A percentile compares a stretch with the other conserved stretches of the same genome.
These are phyloP conservation scores for Arthrobotrys sinensis DNA, from an alignment of 2,329 filamentous ascomycete species.

Conservation along the genomic window DNA sequence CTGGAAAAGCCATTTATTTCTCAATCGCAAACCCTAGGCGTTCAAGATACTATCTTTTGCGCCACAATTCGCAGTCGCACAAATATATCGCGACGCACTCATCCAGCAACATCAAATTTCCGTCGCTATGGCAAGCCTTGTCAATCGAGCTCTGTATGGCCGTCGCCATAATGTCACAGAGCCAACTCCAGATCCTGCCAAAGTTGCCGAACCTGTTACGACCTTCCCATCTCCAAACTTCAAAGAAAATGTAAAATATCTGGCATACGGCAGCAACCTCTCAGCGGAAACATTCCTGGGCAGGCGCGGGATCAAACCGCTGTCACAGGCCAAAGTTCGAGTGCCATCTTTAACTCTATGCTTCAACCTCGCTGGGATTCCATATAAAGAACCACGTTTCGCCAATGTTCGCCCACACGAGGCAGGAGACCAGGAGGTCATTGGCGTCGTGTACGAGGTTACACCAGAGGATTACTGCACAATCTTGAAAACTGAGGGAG, in stretches of 20 bases:
- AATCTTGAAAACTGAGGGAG: constrained; percentile 92
- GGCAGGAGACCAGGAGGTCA: constrained; percentile 77
- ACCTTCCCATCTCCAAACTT: constrained; percentile 56
- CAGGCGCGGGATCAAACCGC: constrained; percentile 81
- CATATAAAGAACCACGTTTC: constrained; percentile 92
- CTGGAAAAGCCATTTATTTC: not conserved
- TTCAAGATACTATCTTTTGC: not conserved
- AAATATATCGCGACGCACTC: not conserved
- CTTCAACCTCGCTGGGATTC: constrained; percentile 87
- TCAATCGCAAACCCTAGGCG: not conserved
- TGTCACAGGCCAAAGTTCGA: constrained; percentile 85
- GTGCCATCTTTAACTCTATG: constrained; percentile 83
- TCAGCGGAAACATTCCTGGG: constrained; percentile 82
- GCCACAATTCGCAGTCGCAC: not conserved
- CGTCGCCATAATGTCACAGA: constrained; percentile 43
- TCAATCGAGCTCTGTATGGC: constrained; percentile 42
- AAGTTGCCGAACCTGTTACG: constrained; percentile 39
- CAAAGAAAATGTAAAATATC: constrained; percentile 77
- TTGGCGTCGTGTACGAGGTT: constrained; percentile 96
- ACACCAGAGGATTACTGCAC: constrained; percentile 84
- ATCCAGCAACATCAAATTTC: not conserved
- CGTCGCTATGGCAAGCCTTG: constrained; percentile 31
- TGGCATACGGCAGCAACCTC: constrained; percentile 94
- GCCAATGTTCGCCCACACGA: constrained; percentile 81
- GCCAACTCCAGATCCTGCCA: constrained; percentile 31